These are phyloP conservation scores for Bruguiera parviflora DNA, from an alignment of 345 rosid genomes.

Conservation along the genomic window DNA sequence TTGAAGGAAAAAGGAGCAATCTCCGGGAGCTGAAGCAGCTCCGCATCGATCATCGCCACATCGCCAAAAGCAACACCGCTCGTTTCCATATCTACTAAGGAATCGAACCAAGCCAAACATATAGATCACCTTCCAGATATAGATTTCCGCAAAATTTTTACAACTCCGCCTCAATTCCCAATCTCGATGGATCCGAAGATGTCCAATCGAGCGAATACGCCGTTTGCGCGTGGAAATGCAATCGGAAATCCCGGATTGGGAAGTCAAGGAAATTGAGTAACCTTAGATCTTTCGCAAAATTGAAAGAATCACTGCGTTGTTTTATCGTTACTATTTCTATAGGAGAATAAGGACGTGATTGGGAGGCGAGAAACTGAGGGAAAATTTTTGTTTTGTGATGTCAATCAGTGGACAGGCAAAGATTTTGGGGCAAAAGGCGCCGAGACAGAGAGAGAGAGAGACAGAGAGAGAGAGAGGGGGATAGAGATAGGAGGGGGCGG, in stretches of 20 bases:
- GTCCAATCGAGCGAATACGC: neutral
- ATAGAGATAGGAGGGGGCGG: neutral
- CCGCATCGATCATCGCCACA: conserved; percentile 66
- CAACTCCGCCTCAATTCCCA: conserved; percentile 9
- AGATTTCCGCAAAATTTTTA: conserved; percentile 10
- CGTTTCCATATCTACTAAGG: conserved; percentile 18
- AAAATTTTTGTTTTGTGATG: neutral
- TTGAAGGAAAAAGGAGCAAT: conserved; percentile 67
- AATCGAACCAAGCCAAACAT: conserved; percentile 28
- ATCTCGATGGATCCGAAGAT: conserved; percentile 1
- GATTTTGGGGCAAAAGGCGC: conserved; percentile 9
- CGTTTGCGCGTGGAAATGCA: neutral
- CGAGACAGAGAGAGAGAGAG: neutral
- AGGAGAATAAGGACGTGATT: conserved; percentile 6
- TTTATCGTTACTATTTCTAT: neutral
- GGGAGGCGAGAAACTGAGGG: conserved; percentile 20
- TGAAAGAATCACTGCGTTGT: neutral
- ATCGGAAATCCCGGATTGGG: conserved; percentile 19
- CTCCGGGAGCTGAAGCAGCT: conserved; percentile 78
- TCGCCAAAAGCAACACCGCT: conserved; percentile 37
- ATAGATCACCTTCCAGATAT: conserved; percentile 22
- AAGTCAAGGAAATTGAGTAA: conserved; percentile 22
- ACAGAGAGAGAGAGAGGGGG: neutral
- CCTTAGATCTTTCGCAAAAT: conserved; percentile 42
- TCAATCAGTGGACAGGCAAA: conserved; percentile 20